Base-by-base conservation (phyloP, 345 rosid species). In the Laguncularia racemosa region DNA sequence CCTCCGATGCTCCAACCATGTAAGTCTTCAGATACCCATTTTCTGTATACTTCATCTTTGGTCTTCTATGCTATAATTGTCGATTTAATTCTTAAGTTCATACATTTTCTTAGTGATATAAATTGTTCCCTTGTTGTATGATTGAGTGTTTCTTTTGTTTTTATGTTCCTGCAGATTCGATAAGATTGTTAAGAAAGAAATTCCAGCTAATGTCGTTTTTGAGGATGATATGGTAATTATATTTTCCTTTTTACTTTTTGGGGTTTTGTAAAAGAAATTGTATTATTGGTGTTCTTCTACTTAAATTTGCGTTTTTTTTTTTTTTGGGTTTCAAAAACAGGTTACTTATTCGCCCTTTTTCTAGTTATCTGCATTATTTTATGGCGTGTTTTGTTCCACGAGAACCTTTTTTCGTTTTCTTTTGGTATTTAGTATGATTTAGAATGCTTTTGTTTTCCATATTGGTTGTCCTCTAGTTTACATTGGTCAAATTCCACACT, bases 1-100 rank as follows among this genome's bases (percentile, higher is more conserved):
- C 88, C 56, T 73, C 82, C 52, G 95, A 85, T 77, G 67, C 93
- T 66, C 95, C 89, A n/a, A 91, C 97, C 76, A 79, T 85, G 97
- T 91, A 49, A 71, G 56, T 57, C 44, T 20, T 33, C 5, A 33
- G 7, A 33, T 4, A 6, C 56, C 21, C 50, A n/a, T 54, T 23
- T 54, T 12, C 17, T 53, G 38, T 40, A 19, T 54, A 6, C 20
- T 16, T 18, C 20, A 47, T 16, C 16, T 17, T n/a, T 7, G 12
- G 19, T 40, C 14, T 53, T 3, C 20, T 18, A 16, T 33, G 17
- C n/a, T 12, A 33, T 16, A 44, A 9, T 19, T 5, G 46, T 17
- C 16, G 44, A 2, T 51, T 47, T 16, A 28, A 19, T 14, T 51
- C 13, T 59, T n/a, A 4, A 16, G 28, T 44, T 45, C 59, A 12